phyloP scores from a whole-genome alignment of 306 rosid species.

The Arachis hypogaea region DNA sequence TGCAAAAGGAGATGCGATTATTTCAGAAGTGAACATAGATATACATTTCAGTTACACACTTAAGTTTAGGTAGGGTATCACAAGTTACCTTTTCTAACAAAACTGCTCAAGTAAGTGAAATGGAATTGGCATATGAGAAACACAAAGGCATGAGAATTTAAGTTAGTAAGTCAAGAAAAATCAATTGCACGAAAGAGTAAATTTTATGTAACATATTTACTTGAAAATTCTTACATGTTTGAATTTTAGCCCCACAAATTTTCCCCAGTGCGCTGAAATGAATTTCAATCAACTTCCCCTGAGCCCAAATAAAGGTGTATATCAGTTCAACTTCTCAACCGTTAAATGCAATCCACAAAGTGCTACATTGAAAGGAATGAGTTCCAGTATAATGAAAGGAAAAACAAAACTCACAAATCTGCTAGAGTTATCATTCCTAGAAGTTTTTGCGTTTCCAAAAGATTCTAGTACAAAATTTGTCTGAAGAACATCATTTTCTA shows the following conservation, averaged over 20 bases:
- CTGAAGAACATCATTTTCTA: slow-evolving; percentile 68
- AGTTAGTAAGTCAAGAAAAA: slow-evolving; percentile 51
- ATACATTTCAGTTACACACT: slow-evolving; percentile 34
- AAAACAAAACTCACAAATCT: slow-evolving; percentile 81
- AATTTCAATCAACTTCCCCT: slow-evolving; percentile 94
- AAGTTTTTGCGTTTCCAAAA: slow-evolving; percentile 94
- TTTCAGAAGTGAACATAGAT: slow-evolving; percentile 43
- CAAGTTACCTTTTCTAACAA: slow-evolving; percentile 84
- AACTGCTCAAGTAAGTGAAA: slow-evolving; percentile 51
- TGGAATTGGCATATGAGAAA: slow-evolving; percentile 48
- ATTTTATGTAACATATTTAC: slow-evolving; percentile 30
- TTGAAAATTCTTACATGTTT: slow-evolving; percentile 75
- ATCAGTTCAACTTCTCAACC: slow-evolving; percentile 37
- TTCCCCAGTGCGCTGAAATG: slow-evolving; percentile 74
- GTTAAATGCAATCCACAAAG: slow-evolving; percentile 23
- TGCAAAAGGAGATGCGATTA: slow-evolving; percentile 48
- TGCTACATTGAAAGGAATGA: slow-evolving; percentile 29
- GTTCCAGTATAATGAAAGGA: slow-evolving; percentile 34
- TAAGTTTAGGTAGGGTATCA: slow-evolving; percentile 37
- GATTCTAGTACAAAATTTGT: slow-evolving; percentile 82
- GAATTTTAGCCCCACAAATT: slow-evolving; percentile 81
- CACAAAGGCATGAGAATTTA: slow-evolving; percentile 38
- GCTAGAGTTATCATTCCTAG: slow-evolving; percentile 85
- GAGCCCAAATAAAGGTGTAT: slow-evolving; percentile 43
- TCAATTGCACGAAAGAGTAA: slow-evolving; percentile 30